Percentiles rank a stretch among this genome's conserved stretches.
These are phyloP conservation scores for Cubamyces lactineus DNA, from an alignment of 768 basidiomycete species.

Conservation along the genomic window DNA sequence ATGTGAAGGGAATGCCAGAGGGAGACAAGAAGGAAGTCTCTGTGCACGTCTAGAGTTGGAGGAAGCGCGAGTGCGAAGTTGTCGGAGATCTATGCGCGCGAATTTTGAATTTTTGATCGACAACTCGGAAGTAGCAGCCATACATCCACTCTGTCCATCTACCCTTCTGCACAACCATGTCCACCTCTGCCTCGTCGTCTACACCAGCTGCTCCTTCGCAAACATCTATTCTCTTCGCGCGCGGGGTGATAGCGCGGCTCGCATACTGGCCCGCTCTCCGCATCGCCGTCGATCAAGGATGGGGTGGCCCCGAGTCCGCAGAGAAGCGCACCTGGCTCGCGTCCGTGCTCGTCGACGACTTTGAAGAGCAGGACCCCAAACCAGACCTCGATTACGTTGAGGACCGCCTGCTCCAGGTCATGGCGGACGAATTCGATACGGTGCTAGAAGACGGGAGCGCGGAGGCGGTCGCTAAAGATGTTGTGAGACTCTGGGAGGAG, in stretches of 20 bases:
- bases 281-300: conserved; percentile 80
- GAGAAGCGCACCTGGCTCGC: conserved; percentile 87
- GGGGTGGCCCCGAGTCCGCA: conserved; percentile 78
- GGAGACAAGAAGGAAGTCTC: too few relatives aligned
- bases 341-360: conserved; percentile 77
- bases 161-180: conserved; percentile 12
- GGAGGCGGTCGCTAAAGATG: conserved; percentile 69
- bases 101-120: conserved; percentile 7
- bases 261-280: conserved; percentile 84
- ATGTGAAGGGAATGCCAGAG: not conserved
- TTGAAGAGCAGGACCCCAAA: conserved; percentile 52
- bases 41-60: too few relatives aligned
- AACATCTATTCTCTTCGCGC: conserved; percentile 74
- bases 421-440: conserved; percentile 87
- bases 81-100: not conserved
- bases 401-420: conserved; percentile 77
- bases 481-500: conserved; percentile 70
- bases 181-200: conserved; percentile 21
- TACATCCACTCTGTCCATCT: not conserved
- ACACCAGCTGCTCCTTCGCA: conserved; percentile 40
- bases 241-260: conserved; percentile 83
- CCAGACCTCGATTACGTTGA: conserved; percentile 81
- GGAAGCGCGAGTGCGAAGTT: not conserved
- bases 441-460: conserved; percentile 85
- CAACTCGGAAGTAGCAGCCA: too few relatives aligned